Base-by-base conservation (phyloP, 1,139 yeast genomes). In the Debaryomycetaceae sp. region DNA sequence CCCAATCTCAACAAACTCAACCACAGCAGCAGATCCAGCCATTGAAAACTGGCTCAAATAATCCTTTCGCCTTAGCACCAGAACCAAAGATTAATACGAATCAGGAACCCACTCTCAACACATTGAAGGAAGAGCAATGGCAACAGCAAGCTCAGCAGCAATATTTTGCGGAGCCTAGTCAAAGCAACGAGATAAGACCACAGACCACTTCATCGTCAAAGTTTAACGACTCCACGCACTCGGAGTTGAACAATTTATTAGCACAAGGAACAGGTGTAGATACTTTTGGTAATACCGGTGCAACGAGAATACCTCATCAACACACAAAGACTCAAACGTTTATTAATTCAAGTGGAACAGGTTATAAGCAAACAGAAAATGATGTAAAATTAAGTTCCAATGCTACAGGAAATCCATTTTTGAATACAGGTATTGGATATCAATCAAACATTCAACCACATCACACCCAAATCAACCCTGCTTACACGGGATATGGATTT, bases 211-310 rank as follows among this genome's bases (percentile, higher is more conserved):
- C 73, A 5, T 57, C 67, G 4, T 70, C 76, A 17, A 65, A 59
- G 47, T 70, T 50, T 50, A 67, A 69, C 71, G 84, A 58, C 73
- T 80, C 63, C 64, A 78, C 72, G 67, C 89, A 68, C 43, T 50
- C 66, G 15, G 92, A 87, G 49, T 75, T 91, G 55, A 89, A 91
- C 63, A 76, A 78, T 44, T 70, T 91, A 43, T 73, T 91, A 49
- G 86, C 95, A 9, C 79, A 83, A 41, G 97, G 96, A 30, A 87
- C 96, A 1, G 98, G 97, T 17, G 71, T 89, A 42, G 98, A 92
- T 63, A 91, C 98, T 0, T 92, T 87, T 62, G 98, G 98, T 63
- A 92, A 92, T 61, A 83, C 88, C 5, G 98, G 98, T 40, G 86
- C 84, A 13, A 66, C 83, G 22, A 81, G 97, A 66, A 78, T 92